These are phyloP conservation scores for Cordyceps cateniannulata DNA, from an alignment of 2,329 filamentous ascomycete genomes.

Conservation along the genomic window DNA sequence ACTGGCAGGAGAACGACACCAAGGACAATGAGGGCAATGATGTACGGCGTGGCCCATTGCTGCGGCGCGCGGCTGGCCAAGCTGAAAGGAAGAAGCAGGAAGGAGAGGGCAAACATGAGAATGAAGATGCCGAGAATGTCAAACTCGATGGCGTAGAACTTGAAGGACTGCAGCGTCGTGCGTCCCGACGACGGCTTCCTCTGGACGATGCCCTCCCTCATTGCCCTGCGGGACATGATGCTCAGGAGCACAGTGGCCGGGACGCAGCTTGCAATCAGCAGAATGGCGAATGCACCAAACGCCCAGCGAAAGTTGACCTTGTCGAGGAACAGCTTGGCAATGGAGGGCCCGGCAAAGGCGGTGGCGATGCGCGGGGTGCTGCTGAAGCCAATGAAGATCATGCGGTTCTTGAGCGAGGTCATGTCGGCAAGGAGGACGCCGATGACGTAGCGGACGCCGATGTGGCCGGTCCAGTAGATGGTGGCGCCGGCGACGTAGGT, in stretches of 20 bases:
- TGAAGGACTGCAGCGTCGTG: conserved; percentile 37
- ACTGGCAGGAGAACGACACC: conserved; percentile 41
- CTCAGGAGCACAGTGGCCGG: conserved; percentile 29
- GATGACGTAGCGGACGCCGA: conserved; percentile 34
- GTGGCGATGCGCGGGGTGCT: conserved; percentile 37
- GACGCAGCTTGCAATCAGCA: conserved; percentile 44
- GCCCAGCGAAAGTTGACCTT: conserved; percentile 38
- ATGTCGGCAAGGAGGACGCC: conserved; percentile 37
- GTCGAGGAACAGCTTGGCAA: conserved; percentile 32
- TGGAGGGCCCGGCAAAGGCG: conserved; percentile 36
- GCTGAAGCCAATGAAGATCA: conserved; percentile 37
- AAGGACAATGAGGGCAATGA: conserved; percentile 42
- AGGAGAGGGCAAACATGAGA: conserved; percentile 42
- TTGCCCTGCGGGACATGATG: not conserved
- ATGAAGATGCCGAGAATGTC: conserved; percentile 49
- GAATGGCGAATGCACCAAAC: conserved; percentile 58
- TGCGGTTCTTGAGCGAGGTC: conserved; percentile 35
- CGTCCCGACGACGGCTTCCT: conserved; percentile 45
- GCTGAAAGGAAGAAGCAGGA: conserved; percentile 48
- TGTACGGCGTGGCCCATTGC: conserved; percentile 36
- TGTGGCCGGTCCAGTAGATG: conserved; percentile 55
- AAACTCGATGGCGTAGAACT: conserved; percentile 51
- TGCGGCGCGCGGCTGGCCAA: conserved; percentile 28
- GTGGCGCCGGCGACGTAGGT: conserved; percentile 56
- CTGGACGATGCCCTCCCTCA: conserved; percentile 18